phyloP scores from a whole-genome alignment of 2,329 filamentous ascomycete species.

The Trichocomaceae sp. region DNA sequence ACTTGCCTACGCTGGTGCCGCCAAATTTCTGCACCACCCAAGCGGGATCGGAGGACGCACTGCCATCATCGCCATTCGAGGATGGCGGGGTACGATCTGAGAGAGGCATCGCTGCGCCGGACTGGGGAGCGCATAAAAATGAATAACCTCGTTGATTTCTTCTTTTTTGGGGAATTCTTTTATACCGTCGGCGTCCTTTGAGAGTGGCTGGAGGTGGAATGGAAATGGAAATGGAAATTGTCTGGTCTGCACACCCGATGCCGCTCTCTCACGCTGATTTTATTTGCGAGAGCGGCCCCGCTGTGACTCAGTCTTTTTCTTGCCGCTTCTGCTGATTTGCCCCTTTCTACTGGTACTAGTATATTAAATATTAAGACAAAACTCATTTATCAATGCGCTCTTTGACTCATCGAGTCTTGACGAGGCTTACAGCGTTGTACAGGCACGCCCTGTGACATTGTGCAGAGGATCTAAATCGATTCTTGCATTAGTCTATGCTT shows the following conservation, averaged over 20 bases:
- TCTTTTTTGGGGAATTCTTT: neutral
- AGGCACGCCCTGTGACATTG: too few relatives aligned
- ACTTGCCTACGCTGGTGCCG: constrained; percentile 92
- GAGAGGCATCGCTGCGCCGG: constrained; percentile 14
- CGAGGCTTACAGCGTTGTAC: too few relatives aligned
- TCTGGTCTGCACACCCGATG: neutral
- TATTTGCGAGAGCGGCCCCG: neutral
- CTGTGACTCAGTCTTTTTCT: neutral
- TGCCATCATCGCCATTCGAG: constrained; percentile 11
- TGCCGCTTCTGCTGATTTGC: neutral
- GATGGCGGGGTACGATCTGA: constrained; percentile 11
- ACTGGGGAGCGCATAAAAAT: neutral
- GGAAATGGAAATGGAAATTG: neutral
- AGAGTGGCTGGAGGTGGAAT: neutral
- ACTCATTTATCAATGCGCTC: too few relatives aligned
- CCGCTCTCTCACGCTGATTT: neutral
- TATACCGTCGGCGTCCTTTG: neutral
- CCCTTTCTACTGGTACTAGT: too few relatives aligned
- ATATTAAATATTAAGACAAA: too few relatives aligned
- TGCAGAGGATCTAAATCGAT: too few relatives aligned
- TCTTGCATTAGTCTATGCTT: too few relatives aligned
- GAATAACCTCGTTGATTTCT: neutral
- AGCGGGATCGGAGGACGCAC: constrained; percentile 26
- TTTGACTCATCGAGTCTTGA: too few relatives aligned
- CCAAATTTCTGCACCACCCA: constrained; percentile 96